Base-by-base conservation (phyloP, 1,284 basidiomycete genomes). In the Ganoderma resinaceum region DNA sequence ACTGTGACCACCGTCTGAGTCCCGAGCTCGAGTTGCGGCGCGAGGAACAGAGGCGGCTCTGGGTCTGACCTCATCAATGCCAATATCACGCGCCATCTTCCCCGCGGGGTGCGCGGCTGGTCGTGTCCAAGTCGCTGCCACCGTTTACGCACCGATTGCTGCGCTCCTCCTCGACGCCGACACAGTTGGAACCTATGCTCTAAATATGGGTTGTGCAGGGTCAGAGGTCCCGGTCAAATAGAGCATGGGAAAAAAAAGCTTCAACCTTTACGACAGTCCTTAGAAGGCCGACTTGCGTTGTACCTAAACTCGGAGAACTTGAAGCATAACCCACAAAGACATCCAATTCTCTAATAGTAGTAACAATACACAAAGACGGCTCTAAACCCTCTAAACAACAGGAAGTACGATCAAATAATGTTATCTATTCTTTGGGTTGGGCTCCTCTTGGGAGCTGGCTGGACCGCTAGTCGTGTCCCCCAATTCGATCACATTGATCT, bases 281-380 rank as follows among this genome's bases (percentile, higher is more conserved):
- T n/a, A n/a, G n/a, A n/a, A n/a, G n/a, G n/a, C n/a, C n/a, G 57
- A 7, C 11, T 33, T 26, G 55, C 29, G 53, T 66, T 63, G 62
- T 68, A 66, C 57, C 5, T 43, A 7, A 43, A 43, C 18, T 6
- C 16, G 42, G 42, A 42, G 7, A 7, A 2, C 18, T 20, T 18
- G 23, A 46, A 46, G 20, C n/a, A 23, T n/a, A 9, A 8, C 43
- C 43, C 20, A n/a, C 7, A 46, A 46, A n/a, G 23, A n/a, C 20
- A 9, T 46, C 20, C 18, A 20, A n/a, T 43, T 46, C 20, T n/a
- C 43, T n/a, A 11, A 38, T 38, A 38, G 14, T 8, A 46, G 20
- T 43, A 20, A 3, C 14, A 42, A 18, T 43, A n/a, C 43, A 46
- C 43, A 46, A 46, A 7, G n/a, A 46, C 43, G 18, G 6, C 18